phyloP scores from a whole-genome alignment of 257 asterid genomes.

The Hygrophila difformis region DNA sequence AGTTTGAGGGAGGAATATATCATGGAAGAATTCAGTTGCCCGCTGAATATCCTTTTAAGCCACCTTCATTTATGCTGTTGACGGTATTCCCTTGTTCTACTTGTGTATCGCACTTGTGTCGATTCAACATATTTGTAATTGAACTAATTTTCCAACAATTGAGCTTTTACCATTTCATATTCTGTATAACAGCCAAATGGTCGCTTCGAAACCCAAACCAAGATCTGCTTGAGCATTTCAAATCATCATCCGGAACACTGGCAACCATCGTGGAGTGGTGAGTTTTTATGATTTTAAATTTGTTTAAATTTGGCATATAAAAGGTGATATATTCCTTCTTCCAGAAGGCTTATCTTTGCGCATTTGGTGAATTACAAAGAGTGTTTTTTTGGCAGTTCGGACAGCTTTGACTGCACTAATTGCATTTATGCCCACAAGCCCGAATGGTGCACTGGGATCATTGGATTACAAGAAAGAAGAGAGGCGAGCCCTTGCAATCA shows the following conservation, averaged over 20 bases:
- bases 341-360: not conserved
- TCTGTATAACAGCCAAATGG: constrained; percentile 53
- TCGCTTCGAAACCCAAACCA: constrained; percentile 70
- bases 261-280: constrained; percentile 88
- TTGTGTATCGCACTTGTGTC: not conserved
- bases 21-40: constrained; percentile 87
- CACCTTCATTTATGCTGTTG: constrained; percentile 83
- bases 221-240: constrained; percentile 80
- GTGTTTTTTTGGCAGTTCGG: constrained; percentile 47
- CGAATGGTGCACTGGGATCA: constrained; percentile 88
- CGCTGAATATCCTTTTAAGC: constrained; percentile 86
- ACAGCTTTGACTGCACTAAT: constrained; percentile 87
- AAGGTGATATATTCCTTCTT: not conserved
- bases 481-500: constrained; percentile 66
- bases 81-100: constrained; percentile 31
- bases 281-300: not conserved
- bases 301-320: not conserved
- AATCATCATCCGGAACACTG: constrained; percentile 83
- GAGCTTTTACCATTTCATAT: not conserved
- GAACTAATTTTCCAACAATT: not conserved
- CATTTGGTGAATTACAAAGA: constrained; percentile 20
- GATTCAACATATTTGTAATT: not conserved
- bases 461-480: constrained; percentile 76
- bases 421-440: constrained; percentile 90
- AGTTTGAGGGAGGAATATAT: constrained; percentile 66